Conservation (phyloP, 306 rosid species). For the Comarum palustre region DNA sequence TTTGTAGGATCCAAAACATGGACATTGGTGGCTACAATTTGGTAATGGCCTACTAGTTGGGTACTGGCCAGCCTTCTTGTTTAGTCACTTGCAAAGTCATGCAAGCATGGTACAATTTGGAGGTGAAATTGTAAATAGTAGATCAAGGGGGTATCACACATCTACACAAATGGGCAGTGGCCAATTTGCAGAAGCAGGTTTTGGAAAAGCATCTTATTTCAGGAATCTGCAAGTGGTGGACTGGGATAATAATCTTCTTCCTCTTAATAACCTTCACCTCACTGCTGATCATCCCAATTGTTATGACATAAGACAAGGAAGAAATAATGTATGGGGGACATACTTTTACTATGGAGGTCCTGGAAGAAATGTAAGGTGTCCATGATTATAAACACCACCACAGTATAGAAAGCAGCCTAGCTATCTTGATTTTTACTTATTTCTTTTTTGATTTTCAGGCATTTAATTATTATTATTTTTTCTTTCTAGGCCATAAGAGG, state of each 20-base stretch:
- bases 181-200: constrained; percentile 91
- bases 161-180: constrained; percentile 98
- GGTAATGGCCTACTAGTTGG: constrained; percentile 86
- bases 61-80: constrained; percentile 89
- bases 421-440: constrained; percentile 16
- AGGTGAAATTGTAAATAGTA: constrained; percentile 86
- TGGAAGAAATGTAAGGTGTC: constrained; percentile 90
- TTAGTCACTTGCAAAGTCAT: constrained; percentile 83
- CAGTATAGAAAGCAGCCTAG: constrained; percentile 21
- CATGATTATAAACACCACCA: constrained; percentile 39
- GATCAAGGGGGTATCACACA: constrained; percentile 83
- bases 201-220: constrained; percentile 89
- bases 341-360: constrained; percentile 99
- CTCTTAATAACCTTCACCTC: constrained; percentile 66
- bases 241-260: constrained; percentile 94
- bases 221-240: constrained; percentile 86
- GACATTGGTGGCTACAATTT: constrained; percentile 96
- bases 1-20: constrained; percentile 90
- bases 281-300: constrained; percentile 83
- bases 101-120: constrained; percentile 97
- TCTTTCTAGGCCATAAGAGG: constrained; percentile 31
- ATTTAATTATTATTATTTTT: constrained; percentile 21
- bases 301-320: constrained; percentile 80
- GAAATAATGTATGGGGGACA: constrained; percentile 84
- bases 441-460: constrained; percentile 12